These are phyloP conservation scores for Termitomyces sp. DNA, from an alignment of 768 basidiomycete genomes.

Conservation along the genomic window DNA sequence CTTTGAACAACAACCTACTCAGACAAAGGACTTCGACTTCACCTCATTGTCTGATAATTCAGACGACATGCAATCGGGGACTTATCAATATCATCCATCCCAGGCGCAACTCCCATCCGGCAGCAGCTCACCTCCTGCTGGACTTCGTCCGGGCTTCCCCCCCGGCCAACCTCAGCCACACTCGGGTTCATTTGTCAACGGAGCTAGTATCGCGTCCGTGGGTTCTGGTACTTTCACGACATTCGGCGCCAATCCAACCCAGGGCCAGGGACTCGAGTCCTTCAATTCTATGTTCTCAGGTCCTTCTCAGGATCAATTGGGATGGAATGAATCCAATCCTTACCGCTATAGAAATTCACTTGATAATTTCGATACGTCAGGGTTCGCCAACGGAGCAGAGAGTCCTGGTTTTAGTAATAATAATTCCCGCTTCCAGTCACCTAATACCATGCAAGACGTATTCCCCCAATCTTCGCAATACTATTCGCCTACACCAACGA, in stretches of 20 bases:
- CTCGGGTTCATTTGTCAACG: constrained; percentile 7
- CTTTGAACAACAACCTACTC: constrained; percentile 9
- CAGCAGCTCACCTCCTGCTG: constrained; percentile 2
- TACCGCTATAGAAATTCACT: constrained; percentile 9
- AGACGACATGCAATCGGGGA: constrained; percentile 7
- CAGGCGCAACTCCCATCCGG: constrained; percentile 9
- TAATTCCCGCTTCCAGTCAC: constrained; percentile 16
- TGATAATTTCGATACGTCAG: constrained; percentile 10
- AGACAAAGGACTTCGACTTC: constrained; percentile 15
- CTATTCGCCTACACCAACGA: constrained; percentile 11
- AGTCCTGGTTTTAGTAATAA: constrained; percentile 1
- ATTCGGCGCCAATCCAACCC: constrained; percentile 7
- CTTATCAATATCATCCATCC: constrained; percentile 12
- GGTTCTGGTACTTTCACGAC: constrained; percentile 2
- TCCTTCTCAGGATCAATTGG: constrained; percentile 9
- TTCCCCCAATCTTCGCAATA: constrained; percentile 22
- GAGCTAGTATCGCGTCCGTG: neutral
- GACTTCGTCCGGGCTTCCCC: constrained; percentile 9
- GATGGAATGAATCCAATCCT: constrained; percentile 10
- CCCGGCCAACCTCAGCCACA: constrained; percentile 4
- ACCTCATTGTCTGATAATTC: constrained; percentile 5
- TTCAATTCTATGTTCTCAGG: constrained; percentile 7
- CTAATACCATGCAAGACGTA: constrained; percentile 21
- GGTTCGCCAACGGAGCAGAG: constrained; percentile 8
- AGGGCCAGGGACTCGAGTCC: constrained; percentile 8